phyloP scores from a whole-genome alignment of 1,284 basidiomycete species.

The Heterobasidion occidentale region DNA sequence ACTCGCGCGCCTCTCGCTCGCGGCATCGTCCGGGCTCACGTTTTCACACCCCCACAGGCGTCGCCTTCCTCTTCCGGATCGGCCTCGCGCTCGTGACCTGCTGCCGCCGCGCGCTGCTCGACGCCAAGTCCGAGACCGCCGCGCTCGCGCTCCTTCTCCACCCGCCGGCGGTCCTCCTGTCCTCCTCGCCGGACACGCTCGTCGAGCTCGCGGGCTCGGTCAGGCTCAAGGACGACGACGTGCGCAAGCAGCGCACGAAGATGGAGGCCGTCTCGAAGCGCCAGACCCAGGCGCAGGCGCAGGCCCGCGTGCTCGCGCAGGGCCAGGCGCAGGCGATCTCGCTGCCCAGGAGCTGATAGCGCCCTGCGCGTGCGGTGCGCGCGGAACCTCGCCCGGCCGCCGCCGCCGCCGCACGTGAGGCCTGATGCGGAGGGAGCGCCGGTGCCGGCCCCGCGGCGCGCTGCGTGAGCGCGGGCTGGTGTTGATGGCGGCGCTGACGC shows the following conservation, averaged over 20 bases:
- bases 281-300: constrained; percentile 24
- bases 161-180: constrained; percentile 46
- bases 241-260: constrained; percentile 68
- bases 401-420: too few species aligned
- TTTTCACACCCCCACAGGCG: constrained; percentile 59
- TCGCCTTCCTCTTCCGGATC: constrained; percentile 75
- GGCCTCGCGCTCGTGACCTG: constrained; percentile 69
- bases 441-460: too few species aligned
- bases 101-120: constrained; percentile 52
- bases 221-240: constrained; percentile 78
- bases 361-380: too few species aligned
- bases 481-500: too few species aligned
- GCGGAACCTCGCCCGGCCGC: too few species aligned
- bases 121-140: constrained; percentile 39
- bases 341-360: background rate
- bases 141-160: constrained; percentile 42
- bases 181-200: constrained; percentile 54
- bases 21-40: constrained; percentile 49
- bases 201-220: constrained; percentile 53
- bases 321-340: background rate
- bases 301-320: background rate
- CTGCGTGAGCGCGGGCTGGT: too few species aligned
- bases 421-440: too few species aligned
- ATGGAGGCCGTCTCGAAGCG: constrained; percentile 60
- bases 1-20: background rate